phyloP scores from a whole-genome alignment of 768 basidiomycete species.

The Lactarius sp. region DNA sequence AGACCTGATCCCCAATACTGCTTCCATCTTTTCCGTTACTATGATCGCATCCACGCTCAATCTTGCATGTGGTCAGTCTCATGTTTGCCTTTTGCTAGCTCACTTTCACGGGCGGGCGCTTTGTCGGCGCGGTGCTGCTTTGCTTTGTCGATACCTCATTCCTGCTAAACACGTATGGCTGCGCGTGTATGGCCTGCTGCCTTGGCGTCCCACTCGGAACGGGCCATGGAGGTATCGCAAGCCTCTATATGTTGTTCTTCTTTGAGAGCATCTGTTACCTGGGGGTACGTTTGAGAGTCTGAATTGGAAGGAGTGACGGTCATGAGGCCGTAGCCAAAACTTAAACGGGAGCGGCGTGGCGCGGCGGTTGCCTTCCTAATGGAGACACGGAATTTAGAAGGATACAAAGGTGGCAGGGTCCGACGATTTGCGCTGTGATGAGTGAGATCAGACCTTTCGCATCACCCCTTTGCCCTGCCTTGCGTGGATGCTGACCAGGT shows the following conservation, averaged over 20 bases:
- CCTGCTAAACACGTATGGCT: constrained; percentile 49
- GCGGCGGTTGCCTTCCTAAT: constrained; percentile 12
- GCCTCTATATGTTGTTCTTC: constrained; percentile 58
- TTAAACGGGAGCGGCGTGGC: constrained; percentile 10
- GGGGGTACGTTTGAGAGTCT: not conserved
- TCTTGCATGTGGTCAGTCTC: constrained; percentile 46
- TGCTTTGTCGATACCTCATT: constrained; percentile 62
- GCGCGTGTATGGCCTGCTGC: constrained; percentile 46
- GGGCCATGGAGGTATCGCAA: constrained; percentile 54
- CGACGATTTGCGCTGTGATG: constrained; percentile 9
- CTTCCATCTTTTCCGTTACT: too few species aligned
- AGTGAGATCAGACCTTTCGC: not conserved
- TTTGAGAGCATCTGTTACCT: too few species aligned
- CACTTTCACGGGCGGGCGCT: constrained; percentile 60
- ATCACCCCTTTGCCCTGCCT: too few species aligned
- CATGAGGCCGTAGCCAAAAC: constrained; percentile 7
- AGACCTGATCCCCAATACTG: too few species aligned
- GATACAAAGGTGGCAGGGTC: not conserved
- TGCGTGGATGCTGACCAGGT: not conserved
- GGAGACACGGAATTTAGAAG: constrained; percentile 16
- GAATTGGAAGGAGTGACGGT: constrained; percentile 6
- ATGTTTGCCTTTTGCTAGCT: constrained; percentile 69
- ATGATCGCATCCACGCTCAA: too few species aligned
- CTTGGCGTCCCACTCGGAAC: constrained; percentile 46
- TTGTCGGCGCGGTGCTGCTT: constrained; percentile 56